Percentiles rank a stretch among this genome's conserved stretches.
phyloP scores from a whole-genome alignment of 2,329 filamentous ascomycete genomes.

The Colletotrichum noveboracense region DNA sequence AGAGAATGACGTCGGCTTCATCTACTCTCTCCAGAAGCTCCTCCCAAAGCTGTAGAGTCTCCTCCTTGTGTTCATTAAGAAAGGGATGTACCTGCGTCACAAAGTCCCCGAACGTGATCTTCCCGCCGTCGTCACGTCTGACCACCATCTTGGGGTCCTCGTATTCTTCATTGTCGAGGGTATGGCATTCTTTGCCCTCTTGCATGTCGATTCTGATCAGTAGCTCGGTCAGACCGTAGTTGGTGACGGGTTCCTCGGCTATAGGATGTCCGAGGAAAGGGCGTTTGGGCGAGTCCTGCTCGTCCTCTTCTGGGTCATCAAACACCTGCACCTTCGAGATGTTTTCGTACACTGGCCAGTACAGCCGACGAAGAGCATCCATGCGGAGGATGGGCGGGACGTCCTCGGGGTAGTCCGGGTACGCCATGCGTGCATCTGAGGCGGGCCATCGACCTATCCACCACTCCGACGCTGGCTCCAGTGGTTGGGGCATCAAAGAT shows the following conservation, averaged over 20 bases:
- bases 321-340: background rate
- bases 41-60: background rate
- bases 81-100: background rate
- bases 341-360: background rate
- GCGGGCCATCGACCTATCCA: background rate
- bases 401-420: background rate
- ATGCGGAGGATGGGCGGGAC: background rate
- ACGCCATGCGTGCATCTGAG: background rate
- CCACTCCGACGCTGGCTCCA: too few species aligned
- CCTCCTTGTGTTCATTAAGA: background rate
- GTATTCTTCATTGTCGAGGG: background rate
- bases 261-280: background rate
- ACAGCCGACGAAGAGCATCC: accelerated
- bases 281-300: background rate
- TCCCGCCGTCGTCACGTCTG: accelerated
- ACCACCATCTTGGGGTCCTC: background rate
- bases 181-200: background rate
- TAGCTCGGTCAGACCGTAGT: background rate
- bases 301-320: background rate
- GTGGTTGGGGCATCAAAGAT: background rate
- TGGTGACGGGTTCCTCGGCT: background rate
- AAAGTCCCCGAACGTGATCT: background rate
- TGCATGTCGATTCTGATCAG: background rate
- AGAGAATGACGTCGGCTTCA: background rate
- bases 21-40: background rate